These are phyloP conservation scores for Daldinia concentrica DNA, from an alignment of 495 filamentous ascomycete genomes.

Conservation along the genomic window DNA sequence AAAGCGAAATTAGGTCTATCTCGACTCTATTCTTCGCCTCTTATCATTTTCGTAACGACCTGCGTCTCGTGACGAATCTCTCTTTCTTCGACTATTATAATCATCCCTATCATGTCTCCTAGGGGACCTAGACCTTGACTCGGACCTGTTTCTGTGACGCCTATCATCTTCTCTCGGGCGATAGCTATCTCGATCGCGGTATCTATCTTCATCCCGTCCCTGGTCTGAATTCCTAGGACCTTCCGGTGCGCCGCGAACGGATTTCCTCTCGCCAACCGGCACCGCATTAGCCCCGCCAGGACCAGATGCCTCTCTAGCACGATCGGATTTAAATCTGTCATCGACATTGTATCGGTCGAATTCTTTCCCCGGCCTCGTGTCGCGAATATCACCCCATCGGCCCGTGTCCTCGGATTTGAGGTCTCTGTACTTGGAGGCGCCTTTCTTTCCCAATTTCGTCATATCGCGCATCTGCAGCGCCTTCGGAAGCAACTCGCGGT, in stretches of 20 bases:
- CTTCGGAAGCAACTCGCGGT: constrained; percentile 84
- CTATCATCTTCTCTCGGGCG: constrained; percentile 47
- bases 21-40: constrained; percentile 67
- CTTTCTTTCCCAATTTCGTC: constrained; percentile 93
- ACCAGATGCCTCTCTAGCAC: constrained; percentile 51
- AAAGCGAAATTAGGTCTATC: constrained; percentile 21
- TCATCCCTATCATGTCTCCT: constrained; percentile 60
- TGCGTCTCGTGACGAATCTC: constrained; percentile 69
- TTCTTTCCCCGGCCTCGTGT: constrained; percentile 58
- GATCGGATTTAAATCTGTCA: constrained; percentile 78
- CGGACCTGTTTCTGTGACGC: constrained; percentile 44
- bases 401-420: constrained; percentile 93
- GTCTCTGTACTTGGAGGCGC: constrained; percentile 89
- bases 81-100: constrained; percentile 65
- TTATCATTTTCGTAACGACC: constrained; percentile 71
- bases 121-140: constrained; percentile 50
- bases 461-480: constrained; percentile 94
- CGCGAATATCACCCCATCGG: constrained; percentile 73
- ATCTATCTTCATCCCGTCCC: constrained; percentile 45
- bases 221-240: constrained; percentile 47
- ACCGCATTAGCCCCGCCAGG: constrained; percentile 68
- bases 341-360: constrained; percentile 60
- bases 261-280: constrained; percentile 66
- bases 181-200: constrained; percentile 48
- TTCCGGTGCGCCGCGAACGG: constrained; percentile 48